Evolutionary conservation across 345 rosid species (phyloP).

Genomic region (Murraya paniculata): DNA sequence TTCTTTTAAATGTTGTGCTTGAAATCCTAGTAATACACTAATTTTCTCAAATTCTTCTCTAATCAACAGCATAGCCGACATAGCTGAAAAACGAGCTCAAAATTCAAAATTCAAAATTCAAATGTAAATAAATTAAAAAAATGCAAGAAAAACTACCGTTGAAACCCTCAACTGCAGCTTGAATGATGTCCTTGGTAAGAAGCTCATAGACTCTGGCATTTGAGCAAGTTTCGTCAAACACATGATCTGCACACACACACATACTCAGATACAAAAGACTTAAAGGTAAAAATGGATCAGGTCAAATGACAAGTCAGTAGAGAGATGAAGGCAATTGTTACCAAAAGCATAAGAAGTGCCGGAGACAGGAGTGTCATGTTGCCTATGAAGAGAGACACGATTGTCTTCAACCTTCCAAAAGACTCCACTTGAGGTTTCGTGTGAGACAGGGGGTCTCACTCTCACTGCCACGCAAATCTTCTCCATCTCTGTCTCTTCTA

Average conservation of each 20-base stretch:
- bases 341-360: slow-evolving; percentile 75
- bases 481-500: slow-evolving; percentile 44
- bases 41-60: neutral
- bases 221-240: slow-evolving; percentile 66
- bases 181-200: slow-evolving; percentile 73
- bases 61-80: neutral
- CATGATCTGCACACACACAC: slow-evolving; percentile 49
- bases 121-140: neutral
- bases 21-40: neutral
- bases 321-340: slow-evolving; percentile 15
- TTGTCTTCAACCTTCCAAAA: slow-evolving; percentile 68
- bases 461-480: slow-evolving; percentile 94
- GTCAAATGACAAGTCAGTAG: neutral
- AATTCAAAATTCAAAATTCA: neutral
- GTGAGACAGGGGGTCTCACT: slow-evolving; percentile 56
- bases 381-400: slow-evolving; percentile 72
- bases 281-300: neutral
- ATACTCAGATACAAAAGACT: neutral
- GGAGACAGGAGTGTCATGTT: slow-evolving; percentile 65
- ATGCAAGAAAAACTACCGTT: slow-evolving; percentile 44
- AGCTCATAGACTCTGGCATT: slow-evolving; percentile 70
- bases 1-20: neutral
- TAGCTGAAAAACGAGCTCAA: neutral
- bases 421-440: slow-evolving; percentile 30
- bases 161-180: slow-evolving; percentile 80